Evolutionary conservation across 2,329 filamentous ascomycete genomes (phyloP).

Genomic region (Dendrostoma leiphaemia): DNA sequence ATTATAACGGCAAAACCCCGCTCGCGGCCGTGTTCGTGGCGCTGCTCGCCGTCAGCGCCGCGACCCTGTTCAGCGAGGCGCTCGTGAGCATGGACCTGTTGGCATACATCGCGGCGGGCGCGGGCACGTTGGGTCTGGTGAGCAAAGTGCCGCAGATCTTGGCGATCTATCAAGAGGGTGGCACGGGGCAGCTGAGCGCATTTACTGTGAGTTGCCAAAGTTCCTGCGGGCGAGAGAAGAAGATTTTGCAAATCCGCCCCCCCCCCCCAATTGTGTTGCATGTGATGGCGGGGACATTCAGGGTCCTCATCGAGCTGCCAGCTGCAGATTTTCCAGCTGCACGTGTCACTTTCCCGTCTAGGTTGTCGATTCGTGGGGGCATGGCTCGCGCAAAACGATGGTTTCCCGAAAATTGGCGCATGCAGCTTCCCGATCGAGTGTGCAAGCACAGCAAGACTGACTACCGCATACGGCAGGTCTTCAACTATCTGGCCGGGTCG

Average conservation of each 20-base stretch:
- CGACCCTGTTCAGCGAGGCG: slow-evolving; percentile 66
- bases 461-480: slow-evolving; percentile 63
- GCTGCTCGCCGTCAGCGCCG: slow-evolving; percentile 66
- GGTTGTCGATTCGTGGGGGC: background rate
- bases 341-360: slow-evolving; percentile 4
- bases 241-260: background rate
- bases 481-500: slow-evolving; percentile 94
- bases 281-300: background rate
- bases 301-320: background rate
- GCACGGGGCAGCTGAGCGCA: slow-evolving; percentile 92
- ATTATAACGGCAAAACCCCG: slow-evolving; percentile 69
- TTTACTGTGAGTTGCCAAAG: slow-evolving; percentile 92
- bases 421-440: slow-evolving; percentile 2
- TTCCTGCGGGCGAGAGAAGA: too few species aligned
- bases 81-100: slow-evolving; percentile 66
- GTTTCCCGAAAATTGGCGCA: slow-evolving; percentile 1
- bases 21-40: slow-evolving; percentile 77
- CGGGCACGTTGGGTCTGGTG: slow-evolving; percentile 77
- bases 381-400: background rate
- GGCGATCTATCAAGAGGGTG: slow-evolving; percentile 79
- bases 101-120: slow-evolving; percentile 77
- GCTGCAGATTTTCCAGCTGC: background rate
- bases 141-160: slow-evolving; percentile 94
- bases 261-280: background rate
- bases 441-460: slow-evolving; percentile 5